Conservation (phyloP, 768 basidiomycete genomes). For the Infundibulicybe gibba region DNA sequence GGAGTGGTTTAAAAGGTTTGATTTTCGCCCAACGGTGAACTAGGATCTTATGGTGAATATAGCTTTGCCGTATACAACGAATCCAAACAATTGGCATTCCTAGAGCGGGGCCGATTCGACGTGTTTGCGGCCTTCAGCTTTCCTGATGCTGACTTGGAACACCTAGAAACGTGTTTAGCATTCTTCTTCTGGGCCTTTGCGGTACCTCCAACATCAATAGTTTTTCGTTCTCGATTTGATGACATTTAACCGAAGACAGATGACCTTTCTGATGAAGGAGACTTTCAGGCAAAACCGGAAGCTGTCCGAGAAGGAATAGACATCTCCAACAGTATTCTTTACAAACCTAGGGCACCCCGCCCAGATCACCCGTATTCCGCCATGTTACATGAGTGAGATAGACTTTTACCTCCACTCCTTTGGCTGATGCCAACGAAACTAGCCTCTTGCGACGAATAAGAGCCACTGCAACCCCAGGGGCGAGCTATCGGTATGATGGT, state of each 20-base stretch:
- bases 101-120: slow-evolving; percentile 13
- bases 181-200: slow-evolving; percentile 22
- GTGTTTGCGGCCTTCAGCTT: slow-evolving; percentile 15
- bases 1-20: slow-evolving; percentile 6
- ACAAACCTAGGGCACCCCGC: background rate
- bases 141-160: slow-evolving; percentile 14
- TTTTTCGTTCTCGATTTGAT: background rate
- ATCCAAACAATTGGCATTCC: slow-evolving; percentile 5
- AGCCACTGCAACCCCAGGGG: too few species aligned
- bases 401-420: too few species aligned
- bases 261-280: slow-evolving; percentile 19
- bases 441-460: too few species aligned
- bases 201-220: slow-evolving; percentile 5
- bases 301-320: slow-evolving; percentile 12
- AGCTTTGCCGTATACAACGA: slow-evolving; percentile 5
- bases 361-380: too few species aligned
- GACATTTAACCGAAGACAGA: slow-evolving; percentile 11
- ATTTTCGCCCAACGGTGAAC: background rate
- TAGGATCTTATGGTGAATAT: too few species aligned
- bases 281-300: slow-evolving; percentile 16
- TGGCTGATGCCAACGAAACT: too few species aligned
- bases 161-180: slow-evolving; percentile 17
- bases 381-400: too few species aligned
- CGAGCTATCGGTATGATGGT: too few species aligned
- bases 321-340: slow-evolving; percentile 7